A percentile compares a stretch with the other conserved stretches of the same genome.
Conservation (phyloP, 1,284 basidiomycete genomes). For the Somion occarium region DNA sequence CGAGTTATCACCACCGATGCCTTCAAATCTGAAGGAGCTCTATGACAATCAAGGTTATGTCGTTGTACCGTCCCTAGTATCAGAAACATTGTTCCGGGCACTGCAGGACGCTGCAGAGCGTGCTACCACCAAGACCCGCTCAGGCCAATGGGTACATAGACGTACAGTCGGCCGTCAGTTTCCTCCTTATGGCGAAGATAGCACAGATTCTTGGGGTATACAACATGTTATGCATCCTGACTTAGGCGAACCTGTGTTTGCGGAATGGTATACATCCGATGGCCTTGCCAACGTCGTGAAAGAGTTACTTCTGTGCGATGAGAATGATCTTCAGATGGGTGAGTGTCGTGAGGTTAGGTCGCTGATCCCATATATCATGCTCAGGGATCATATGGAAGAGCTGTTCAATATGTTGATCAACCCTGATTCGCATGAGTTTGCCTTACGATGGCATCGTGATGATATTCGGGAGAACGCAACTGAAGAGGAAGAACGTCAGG, state of each 20-base stretch:
- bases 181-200: conserved; percentile 61
- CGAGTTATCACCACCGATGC: too few relatives aligned
- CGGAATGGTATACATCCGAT: conserved; percentile 65
- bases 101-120: conserved; percentile 52
- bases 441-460: conserved; percentile 81
- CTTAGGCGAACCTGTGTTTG: conserved; percentile 55
- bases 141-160: conserved; percentile 62
- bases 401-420: conserved; percentile 80
- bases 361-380: background rate
- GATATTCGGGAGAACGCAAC: conserved; percentile 64
- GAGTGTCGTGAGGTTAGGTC: conserved; percentile 17
- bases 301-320: conserved; percentile 51
- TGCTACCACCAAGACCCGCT: conserved; percentile 52
- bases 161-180: conserved; percentile 81
- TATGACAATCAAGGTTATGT: conserved; percentile 74
- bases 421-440: conserved; percentile 63
- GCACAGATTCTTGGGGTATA: conserved; percentile 73
- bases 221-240: conserved; percentile 80
- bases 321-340: conserved; percentile 72
- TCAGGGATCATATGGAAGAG: conserved; percentile 38
- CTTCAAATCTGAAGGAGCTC: conserved; percentile 1
- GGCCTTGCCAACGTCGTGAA: conserved; percentile 44
- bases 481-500: conserved; percentile 57
- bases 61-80: conserved; percentile 59
- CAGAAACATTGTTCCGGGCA: conserved; percentile 32